phyloP scores from a whole-genome alignment of 2,329 filamentous ascomycete genomes.

The Stachybotrys chlorohalonatus region DNA sequence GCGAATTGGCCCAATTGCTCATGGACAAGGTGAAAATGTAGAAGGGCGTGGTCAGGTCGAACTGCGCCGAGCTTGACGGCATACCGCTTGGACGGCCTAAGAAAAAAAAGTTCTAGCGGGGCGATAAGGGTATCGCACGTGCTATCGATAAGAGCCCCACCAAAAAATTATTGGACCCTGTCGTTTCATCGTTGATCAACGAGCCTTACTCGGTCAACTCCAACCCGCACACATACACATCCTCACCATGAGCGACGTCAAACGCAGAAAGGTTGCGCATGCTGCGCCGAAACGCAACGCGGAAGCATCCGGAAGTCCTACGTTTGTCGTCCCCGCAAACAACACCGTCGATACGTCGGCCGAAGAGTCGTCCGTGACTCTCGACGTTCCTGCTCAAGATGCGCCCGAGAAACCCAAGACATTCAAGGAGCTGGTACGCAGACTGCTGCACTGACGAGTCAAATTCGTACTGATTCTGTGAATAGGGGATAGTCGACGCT shows the following conservation, averaged over 20 bases:
- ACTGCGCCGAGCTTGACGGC: too few relatives aligned
- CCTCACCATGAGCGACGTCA: constrained; percentile 25
- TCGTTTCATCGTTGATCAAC: background rate
- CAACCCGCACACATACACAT: constrained; percentile 1
- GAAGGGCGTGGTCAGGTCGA: too few relatives aligned
- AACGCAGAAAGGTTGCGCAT: constrained; percentile 31
- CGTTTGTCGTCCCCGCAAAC: background rate
- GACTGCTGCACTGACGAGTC: background rate
- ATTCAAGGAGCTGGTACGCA: constrained; percentile 54
- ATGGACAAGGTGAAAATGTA: background rate
- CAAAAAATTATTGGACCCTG: constrained; percentile 10
- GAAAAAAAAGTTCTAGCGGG: constrained; percentile 23
- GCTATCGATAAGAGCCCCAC: constrained; percentile 22
- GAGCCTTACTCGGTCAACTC: background rate
- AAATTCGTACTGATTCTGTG: constrained; percentile 6
- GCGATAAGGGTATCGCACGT: constrained; percentile 15
- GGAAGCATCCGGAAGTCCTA: constrained; percentile 3
- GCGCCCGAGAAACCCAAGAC: constrained; percentile 38
- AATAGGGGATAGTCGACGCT: constrained; percentile 69
- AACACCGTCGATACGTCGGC: constrained; percentile 9
- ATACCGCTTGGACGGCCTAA: too few relatives aligned
- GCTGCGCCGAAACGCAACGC: constrained; percentile 7
- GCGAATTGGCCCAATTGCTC: constrained; percentile 6
- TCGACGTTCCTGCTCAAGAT: constrained; percentile 23
- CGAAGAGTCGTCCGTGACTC: constrained; percentile 24